A percentile compares a stretch with the other conserved stretches of the same genome.
phyloP scores from a whole-genome alignment of 2,329 filamentous ascomycete species.

The Paramyrothecium sp. region DNA sequence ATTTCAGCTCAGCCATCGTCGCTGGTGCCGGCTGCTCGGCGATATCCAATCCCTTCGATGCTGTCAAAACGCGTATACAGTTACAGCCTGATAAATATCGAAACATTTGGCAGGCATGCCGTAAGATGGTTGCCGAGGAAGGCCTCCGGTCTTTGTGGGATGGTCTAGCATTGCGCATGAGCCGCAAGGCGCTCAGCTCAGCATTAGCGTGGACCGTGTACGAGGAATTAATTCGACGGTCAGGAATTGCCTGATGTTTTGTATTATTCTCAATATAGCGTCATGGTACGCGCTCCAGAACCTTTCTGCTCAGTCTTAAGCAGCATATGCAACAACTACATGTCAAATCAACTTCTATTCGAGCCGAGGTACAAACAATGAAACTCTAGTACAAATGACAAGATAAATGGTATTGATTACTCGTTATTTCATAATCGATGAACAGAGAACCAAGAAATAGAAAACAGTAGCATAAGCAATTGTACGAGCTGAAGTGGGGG shows the following conservation, averaged over 20 bases:
- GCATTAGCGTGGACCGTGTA: constrained; percentile 98
- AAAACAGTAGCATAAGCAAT: neutral
- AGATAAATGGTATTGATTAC: no score
- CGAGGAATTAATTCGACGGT: constrained; percentile 80
- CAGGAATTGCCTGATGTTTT: constrained; percentile 8
- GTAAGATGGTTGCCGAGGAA: constrained; percentile 78
- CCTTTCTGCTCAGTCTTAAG: no score
- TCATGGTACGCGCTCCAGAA: no score
- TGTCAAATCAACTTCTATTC: no score
- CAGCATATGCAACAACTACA: no score
- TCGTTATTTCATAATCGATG: no score
- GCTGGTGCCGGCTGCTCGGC: constrained; percentile 82
- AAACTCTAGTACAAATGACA: no score
- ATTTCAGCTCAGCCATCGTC: constrained; percentile 79
- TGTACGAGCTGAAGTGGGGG: constrained; percentile 1
- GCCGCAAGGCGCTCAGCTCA: constrained; percentile 85
- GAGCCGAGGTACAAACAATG: no score
- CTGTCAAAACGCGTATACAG: constrained; percentile 92
- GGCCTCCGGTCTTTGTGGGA: constrained; percentile 79
- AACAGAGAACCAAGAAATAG: no score
- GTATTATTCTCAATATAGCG: no score
- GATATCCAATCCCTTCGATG: constrained; percentile 94
- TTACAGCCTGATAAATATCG: constrained; percentile 79
- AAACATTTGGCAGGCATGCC: constrained; percentile 77
- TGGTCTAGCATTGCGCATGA: constrained; percentile 82